phyloP scores from a whole-genome alignment of 2,329 filamentous ascomycete genomes.

The Pestalotiopsis sp. region DNA sequence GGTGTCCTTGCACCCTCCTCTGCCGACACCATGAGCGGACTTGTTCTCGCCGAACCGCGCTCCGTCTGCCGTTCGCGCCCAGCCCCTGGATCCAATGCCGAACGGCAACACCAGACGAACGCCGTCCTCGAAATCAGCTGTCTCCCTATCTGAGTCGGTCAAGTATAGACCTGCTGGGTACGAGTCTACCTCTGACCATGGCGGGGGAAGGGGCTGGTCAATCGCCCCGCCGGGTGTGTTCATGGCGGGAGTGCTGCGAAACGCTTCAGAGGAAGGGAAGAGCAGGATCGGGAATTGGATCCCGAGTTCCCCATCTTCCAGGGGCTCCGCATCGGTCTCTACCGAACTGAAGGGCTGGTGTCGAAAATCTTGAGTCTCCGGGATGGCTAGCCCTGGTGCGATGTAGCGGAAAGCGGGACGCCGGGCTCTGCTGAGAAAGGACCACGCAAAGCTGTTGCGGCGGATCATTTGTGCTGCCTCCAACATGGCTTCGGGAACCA shows the following conservation, averaged over 20 bases:
- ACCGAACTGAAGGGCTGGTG: background rate
- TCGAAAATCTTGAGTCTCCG: background rate
- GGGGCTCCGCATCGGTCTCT: background rate
- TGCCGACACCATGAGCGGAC: background rate
- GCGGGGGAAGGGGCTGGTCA: background rate
- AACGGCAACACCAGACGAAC: background rate
- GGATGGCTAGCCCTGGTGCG: conserved; percentile 3
- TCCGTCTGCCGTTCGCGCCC: conserved; percentile 3
- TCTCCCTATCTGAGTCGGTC: background rate
- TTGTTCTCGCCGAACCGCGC: conserved; percentile 2
- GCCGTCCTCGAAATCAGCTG: background rate
- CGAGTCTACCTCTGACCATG: background rate
- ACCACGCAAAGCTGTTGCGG: background rate
- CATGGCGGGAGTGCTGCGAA: background rate
- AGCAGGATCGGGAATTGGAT: conserved; percentile 2
- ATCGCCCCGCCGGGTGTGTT: background rate
- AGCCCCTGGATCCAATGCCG: background rate
- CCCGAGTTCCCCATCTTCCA: background rate
- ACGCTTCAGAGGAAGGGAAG: background rate
- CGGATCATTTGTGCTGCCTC: conserved; percentile 1
- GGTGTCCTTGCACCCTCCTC: background rate
- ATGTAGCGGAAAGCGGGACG: background rate
- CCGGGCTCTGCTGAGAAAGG: background rate
- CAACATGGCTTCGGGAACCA: background rate
- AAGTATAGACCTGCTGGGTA: background rate